Evolutionary conservation across 331 rosid genomes (phyloP).

Genomic region (Prunus yedoensis): DNA sequence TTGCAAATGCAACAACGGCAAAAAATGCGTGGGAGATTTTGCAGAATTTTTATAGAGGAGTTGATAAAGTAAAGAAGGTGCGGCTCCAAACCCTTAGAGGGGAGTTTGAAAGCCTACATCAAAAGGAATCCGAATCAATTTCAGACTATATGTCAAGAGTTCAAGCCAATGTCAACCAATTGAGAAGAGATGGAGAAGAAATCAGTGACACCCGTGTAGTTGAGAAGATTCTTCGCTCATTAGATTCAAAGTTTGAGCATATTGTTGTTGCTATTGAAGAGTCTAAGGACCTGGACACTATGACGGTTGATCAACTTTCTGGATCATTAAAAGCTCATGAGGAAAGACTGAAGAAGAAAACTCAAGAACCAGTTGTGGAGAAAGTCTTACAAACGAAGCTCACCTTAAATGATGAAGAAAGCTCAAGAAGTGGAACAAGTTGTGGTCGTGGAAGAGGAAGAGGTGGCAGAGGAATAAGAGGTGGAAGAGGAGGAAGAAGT

Average conservation of each 20-base stretch:
- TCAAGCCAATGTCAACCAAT: neutral
- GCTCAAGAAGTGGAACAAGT: neutral
- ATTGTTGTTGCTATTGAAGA: too few relatives aligned
- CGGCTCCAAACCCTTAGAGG: neutral
- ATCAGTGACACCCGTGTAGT: neutral
- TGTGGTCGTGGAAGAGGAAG: neutral
- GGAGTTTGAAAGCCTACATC: neutral
- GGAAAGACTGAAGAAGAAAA: too few relatives aligned
- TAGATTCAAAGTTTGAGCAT: neutral
- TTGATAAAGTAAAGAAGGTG: neutral
- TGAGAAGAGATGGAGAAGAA: neutral
- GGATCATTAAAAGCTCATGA: too few relatives aligned
- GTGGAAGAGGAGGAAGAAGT: neutral
- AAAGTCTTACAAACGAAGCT: neutral
- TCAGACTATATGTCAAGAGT: neutral
- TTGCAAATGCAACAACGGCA: neutral
- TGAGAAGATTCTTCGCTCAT: neutral
- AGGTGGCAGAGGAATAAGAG: too few relatives aligned
- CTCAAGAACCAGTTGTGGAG: too few relatives aligned
- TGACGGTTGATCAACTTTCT: too few relatives aligned
- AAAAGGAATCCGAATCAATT: neutral
- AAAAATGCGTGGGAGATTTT: neutral
- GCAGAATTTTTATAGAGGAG: too few relatives aligned
- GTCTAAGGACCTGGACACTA: too few relatives aligned
- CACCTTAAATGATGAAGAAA: neutral